A percentile compares a stretch with the other conserved stretches of the same genome.
Conservation (phyloP, 495 filamentous ascomycete genomes). For the Penicillium fimorum region DNA sequence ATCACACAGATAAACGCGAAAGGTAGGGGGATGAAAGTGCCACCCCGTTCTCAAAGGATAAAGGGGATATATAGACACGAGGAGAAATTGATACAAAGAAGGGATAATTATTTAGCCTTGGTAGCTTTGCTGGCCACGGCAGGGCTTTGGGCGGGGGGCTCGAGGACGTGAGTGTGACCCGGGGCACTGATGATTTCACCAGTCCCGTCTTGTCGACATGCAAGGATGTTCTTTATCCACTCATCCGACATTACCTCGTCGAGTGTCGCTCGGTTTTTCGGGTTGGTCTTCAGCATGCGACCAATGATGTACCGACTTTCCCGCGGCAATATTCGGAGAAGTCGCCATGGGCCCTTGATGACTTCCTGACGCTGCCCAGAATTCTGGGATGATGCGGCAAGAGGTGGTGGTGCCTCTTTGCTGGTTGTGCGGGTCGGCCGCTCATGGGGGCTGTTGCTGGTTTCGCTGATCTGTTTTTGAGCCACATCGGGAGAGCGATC, state of each 20-base stretch:
- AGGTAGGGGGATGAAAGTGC: conserved; percentile 2
- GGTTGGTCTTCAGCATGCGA: conserved; percentile 88
- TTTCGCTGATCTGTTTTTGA: conserved; percentile 29
- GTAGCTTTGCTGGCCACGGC: conserved; percentile 43
- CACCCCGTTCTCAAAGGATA: neutral
- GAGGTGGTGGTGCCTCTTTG: conserved; percentile 49
- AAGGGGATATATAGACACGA: conserved; percentile 23
- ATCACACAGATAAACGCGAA: conserved; percentile 4
- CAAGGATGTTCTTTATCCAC: conserved; percentile 75
- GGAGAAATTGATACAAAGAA: conserved; percentile 23
- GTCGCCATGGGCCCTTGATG: conserved; percentile 89
- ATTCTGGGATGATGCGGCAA: conserved; percentile 26
- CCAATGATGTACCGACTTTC: conserved; percentile 88
- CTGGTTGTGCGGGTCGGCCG: conserved; percentile 44
- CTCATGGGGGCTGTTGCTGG: conserved; percentile 21
- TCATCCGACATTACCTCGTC: conserved; percentile 81
- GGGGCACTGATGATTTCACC: conserved; percentile 53
- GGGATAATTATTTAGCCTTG: conserved; percentile 35
- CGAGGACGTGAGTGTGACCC: conserved; percentile 62
- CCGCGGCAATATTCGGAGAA: conserved; percentile 86
- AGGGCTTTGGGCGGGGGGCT: conserved; percentile 51
- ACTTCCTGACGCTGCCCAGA: conserved; percentile 60
- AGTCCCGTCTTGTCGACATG: conserved; percentile 60
- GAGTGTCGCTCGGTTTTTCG: conserved; percentile 78
- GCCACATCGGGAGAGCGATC: conserved; percentile 23